These are phyloP conservation scores for Chaetomium strumarium DNA, from an alignment of 2,329 filamentous ascomycete species.

Conservation along the genomic window DNA sequence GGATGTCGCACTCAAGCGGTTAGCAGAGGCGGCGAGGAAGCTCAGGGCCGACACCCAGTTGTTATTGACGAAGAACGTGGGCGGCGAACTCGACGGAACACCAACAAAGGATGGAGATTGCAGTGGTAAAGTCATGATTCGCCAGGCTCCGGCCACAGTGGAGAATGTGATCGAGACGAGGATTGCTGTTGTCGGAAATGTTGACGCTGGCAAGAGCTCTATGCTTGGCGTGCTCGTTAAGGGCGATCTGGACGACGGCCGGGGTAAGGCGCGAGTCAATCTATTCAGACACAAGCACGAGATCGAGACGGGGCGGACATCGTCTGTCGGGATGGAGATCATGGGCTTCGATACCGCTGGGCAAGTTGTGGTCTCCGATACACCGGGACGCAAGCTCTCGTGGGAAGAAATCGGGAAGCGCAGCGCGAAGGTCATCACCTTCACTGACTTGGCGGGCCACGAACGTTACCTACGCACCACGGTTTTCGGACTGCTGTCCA, in stretches of 20 bases:
- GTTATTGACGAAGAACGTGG: constrained; percentile 85
- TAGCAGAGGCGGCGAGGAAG: constrained; percentile 59
- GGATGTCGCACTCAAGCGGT: constrained; percentile 60
- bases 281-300: constrained; percentile 98
- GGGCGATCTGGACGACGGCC: constrained; percentile 87
- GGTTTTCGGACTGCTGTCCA: constrained; percentile 89
- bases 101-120: constrained; percentile 65
- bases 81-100: constrained; percentile 66
- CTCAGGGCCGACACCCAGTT: constrained; percentile 71
- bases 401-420: constrained; percentile 98
- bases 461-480: constrained; percentile 93
- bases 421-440: constrained; percentile 93
- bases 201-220: constrained; percentile 95
- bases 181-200: constrained; percentile 95
- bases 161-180: constrained; percentile 93
- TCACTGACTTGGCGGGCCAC: constrained; percentile 92
- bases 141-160: constrained; percentile 64
- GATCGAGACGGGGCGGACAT: constrained; percentile 90
- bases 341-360: constrained; percentile 92
- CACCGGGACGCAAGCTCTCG: constrained; percentile 74
- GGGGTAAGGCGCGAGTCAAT: constrained; percentile 89
- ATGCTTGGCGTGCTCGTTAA: constrained; percentile 94
- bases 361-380: constrained; percentile 73
- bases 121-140: constrained; percentile 80
- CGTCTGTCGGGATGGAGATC: constrained; percentile 97